Base-by-base conservation (phyloP, 2,329 filamentous ascomycete genomes). In the Mariannaea sp. region DNA sequence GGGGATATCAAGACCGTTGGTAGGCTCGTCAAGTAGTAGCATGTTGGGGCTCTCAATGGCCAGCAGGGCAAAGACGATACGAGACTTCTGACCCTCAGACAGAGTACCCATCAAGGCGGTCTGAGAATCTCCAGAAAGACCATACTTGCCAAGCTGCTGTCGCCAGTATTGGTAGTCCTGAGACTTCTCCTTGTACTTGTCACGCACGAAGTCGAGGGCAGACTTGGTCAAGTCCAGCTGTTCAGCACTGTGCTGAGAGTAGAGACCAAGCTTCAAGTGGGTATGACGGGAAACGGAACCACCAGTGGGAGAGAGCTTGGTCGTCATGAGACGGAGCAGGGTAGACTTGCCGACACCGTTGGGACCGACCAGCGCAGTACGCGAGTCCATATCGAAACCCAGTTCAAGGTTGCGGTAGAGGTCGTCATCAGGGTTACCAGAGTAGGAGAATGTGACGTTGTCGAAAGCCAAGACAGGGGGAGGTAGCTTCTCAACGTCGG, bases 101-200 rank as follows among this genome's bases (percentile, higher is more conserved):
- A 99, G 81, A 13, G 94, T 99, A 59, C 94, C 95, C 88, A 99
- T 99, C 71, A 97, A 83, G 41, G 94, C 91, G 42, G 94, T 99
- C 81, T 99, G 95, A 26, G 91, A 80, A 59, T 97, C 92, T 73
- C 95, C 95, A 53, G 85, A 89, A 61, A 99, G 84, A 73, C 95
- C 95, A 74, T 99, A 99, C 62, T 87, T 85, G 68, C 94, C 94
- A 30, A 99, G 89, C 79, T 96, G 92, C 77, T 97, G 93, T 71
- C 94, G 87, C 94, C 94, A 99, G 85, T 94, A 99, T 79, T 99
- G 94, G 81, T 96, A 96, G 73, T 99, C 94, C 74, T 99, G 94
- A 48, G 87, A 92, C 78, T 93, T 90, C 61, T 87, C 80, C 36
- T 81, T 75, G 80, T 96, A 97, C 81, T 93, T 96, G 78, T 97